Evolutionary conservation across 352 stramenopile species (phyloP).

Genomic region (Nothophytophthora sp.): DNA sequence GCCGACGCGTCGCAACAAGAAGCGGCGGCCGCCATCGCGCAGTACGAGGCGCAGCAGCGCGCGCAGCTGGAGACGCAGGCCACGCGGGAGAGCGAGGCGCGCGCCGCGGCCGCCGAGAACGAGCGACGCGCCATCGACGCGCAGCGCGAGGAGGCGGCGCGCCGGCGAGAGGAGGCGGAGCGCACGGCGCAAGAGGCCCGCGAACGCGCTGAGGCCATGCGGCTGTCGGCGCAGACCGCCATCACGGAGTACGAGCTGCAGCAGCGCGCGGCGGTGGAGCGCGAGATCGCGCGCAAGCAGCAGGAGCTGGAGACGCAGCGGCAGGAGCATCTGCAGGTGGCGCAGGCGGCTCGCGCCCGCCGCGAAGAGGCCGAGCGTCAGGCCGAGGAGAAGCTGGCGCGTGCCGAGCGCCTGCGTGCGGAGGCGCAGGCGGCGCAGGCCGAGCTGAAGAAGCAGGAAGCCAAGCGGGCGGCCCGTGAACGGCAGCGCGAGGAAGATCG

Average conservation of each 20-base stretch:
- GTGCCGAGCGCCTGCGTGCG: constrained; percentile 55
- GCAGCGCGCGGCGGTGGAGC: constrained; percentile 56
- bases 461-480: constrained; percentile 42
- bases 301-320: constrained; percentile 59
- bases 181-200: constrained; percentile 54
- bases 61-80: constrained; percentile 38
- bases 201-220: constrained; percentile 65
- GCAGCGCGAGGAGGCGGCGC: constrained; percentile 47
- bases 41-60: constrained; percentile 54
- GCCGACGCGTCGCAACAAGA: constrained; percentile 48
- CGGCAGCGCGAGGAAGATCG: constrained; percentile 48
- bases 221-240: constrained; percentile 54
- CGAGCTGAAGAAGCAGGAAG: constrained; percentile 62
- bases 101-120: constrained; percentile 20
- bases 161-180: constrained; percentile 60
- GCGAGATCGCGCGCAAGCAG: constrained; percentile 63
- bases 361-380: constrained; percentile 61
- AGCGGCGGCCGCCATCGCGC: constrained; percentile 36
- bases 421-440: constrained; percentile 56
- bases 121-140: constrained; percentile 54
- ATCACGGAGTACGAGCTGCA: constrained; percentile 69
- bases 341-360: constrained; percentile 47
- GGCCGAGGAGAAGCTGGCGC: constrained; percentile 51
- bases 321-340: constrained; percentile 58
- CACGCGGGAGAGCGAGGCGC: constrained; percentile 31